Conservation (phyloP, 2,329 filamentous ascomycete species). For the Magnaporthiopsis rhizophila region DNA sequence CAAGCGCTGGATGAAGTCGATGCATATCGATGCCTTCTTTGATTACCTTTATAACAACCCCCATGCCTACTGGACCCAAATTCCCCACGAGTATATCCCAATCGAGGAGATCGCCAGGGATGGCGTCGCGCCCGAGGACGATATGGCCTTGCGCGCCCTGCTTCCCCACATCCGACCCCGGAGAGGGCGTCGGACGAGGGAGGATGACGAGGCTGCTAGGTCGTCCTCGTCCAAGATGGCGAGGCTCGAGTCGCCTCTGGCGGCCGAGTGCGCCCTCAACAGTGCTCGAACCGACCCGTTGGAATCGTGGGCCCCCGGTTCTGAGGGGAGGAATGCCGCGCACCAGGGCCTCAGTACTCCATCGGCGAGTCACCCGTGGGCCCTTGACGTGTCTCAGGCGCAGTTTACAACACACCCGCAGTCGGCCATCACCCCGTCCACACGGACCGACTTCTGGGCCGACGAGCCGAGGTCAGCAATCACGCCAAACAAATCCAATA, state of each 20-base stretch:
- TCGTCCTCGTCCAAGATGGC: constrained; percentile 31
- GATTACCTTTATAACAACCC: constrained; percentile 74
- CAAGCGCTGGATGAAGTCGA: constrained; percentile 96
- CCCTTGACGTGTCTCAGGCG: constrained; percentile 46
- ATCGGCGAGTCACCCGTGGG: constrained; percentile 34
- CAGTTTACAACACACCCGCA: constrained; percentile 65
- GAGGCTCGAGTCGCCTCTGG: constrained; percentile 21
- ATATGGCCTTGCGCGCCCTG: constrained; percentile 60
- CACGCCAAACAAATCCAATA: constrained; percentile 53
- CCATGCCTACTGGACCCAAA: constrained; percentile 71
- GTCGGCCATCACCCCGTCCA: constrained; percentile 65
- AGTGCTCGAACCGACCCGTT: constrained; percentile 39
- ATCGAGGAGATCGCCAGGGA: constrained; percentile 30
- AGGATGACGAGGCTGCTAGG: constrained; percentile 41
- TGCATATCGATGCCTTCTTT: constrained; percentile 93
- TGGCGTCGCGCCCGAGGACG: constrained; percentile 31
- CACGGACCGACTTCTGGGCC: constrained; percentile 44
- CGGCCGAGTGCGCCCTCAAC: constrained; percentile 23
- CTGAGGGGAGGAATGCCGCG: constrained; percentile 21
- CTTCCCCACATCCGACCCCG: constrained; percentile 66
- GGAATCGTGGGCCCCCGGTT: constrained; percentile 30
- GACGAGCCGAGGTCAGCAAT: constrained; percentile 68
- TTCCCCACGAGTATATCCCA: constrained; percentile 50
- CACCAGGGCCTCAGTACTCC: constrained; percentile 31
- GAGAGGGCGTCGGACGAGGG: constrained; percentile 54